Evolutionary conservation across 2,329 filamentous ascomycete genomes (phyloP).

Genomic region (Aureobasidium sp.): DNA sequence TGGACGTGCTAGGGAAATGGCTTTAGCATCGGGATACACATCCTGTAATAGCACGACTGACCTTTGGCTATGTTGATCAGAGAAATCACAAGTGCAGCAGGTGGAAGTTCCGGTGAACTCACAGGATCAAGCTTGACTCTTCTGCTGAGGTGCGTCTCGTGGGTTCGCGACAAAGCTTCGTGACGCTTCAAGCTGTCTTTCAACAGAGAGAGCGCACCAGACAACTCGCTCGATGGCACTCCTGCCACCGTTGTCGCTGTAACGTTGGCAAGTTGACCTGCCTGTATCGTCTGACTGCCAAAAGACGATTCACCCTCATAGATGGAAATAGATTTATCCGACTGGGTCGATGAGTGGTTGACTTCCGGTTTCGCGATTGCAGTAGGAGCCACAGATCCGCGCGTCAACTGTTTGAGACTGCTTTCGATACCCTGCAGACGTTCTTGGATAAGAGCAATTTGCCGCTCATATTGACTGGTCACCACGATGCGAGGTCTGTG

Average conservation of each 20-base stretch:
- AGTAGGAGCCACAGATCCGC: not conserved
- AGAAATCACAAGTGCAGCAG: constrained; percentile 5
- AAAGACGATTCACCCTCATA: constrained; percentile 14
- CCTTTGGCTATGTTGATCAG: constrained; percentile 12
- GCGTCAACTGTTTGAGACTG: not conserved
- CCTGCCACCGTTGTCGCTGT: constrained; percentile 10
- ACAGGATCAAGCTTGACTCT: not conserved
- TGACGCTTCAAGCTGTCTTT: constrained; percentile 13
- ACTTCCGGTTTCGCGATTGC: too few species aligned
- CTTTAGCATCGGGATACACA: not conserved
- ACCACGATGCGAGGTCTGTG: not conserved
- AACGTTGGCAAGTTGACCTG: constrained; percentile 11
- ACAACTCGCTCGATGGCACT: constrained; percentile 9
- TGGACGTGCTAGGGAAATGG: not conserved
- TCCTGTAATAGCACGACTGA: not conserved
- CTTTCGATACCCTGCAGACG: constrained; percentile 10
- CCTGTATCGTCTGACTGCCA: constrained; percentile 4
- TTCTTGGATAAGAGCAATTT: constrained; percentile 11
- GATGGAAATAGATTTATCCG: not conserved
- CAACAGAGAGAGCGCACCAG: not conserved
- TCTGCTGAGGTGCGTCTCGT: constrained; percentile 10
- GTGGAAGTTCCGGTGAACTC: not conserved
- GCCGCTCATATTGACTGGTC: constrained; percentile 8
- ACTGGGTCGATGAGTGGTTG: too few species aligned
- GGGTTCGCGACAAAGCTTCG: constrained; percentile 8